These are phyloP conservation scores for Eleusine coracana DNA, from an alignment of 176 grass and related monocot species.

Conservation along the genomic window DNA sequence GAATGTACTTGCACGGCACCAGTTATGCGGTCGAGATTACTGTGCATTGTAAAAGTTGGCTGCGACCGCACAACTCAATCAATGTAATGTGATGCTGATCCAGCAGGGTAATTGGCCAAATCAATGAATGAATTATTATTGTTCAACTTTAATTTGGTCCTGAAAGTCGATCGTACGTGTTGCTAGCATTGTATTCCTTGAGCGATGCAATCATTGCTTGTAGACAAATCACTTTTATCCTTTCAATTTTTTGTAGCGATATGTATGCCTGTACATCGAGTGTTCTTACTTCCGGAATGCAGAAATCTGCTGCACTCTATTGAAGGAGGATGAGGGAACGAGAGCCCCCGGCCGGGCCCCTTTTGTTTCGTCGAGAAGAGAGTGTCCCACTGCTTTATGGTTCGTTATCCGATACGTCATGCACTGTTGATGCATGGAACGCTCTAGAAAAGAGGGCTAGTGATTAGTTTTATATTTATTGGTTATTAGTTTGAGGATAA, in stretches of 20 bases:
- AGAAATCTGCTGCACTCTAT: conserved; percentile 16
- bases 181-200: neutral
- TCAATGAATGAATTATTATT: conserved; percentile 27
- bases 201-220: conserved; percentile 27
- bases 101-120: neutral
- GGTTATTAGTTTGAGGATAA: too few species aligned
- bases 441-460: conserved; percentile 39
- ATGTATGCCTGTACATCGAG: conserved; percentile 22
- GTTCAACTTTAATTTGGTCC: neutral
- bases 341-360: neutral
- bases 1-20: neutral
- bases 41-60: neutral
- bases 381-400: conserved; percentile 13
- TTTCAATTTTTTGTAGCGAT: neutral
- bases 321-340: conserved; percentile 27
- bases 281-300: conserved; percentile 54
- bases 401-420: conserved; percentile 32
- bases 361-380: conserved; percentile 23
- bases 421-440: conserved; percentile 39
- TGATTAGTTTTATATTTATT: too few species aligned
- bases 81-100: neutral
- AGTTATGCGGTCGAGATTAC: neutral
- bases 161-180: conserved; percentile 4
- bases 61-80: neutral
- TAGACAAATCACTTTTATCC: neutral